Percentiles rank a stretch among this genome's conserved stretches.
Evolutionary conservation across 768 basidiomycete species (phyloP).

Genomic region (Albatrellus ellisii): DNA sequence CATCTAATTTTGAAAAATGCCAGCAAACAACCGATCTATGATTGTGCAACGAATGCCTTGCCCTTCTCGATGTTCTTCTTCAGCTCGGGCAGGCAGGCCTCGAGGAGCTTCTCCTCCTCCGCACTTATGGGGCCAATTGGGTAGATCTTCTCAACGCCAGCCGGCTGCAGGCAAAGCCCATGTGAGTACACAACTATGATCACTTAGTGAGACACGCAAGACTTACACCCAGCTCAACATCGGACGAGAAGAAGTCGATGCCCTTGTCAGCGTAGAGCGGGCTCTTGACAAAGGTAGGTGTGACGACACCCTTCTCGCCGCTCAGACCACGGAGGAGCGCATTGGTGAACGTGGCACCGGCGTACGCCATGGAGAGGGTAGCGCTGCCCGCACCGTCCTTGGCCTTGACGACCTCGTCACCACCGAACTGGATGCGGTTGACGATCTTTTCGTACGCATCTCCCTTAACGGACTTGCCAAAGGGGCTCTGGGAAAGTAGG

Average conservation of each 20-base stretch:
- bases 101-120: conserved; percentile 77
- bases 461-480: conserved; percentile 62
- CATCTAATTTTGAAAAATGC: conserved; percentile 4
- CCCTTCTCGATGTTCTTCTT: conserved; percentile 99
- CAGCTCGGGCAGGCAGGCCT: conserved; percentile 80
- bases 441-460: conserved; percentile 71
- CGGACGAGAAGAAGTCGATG: conserved; percentile 89
- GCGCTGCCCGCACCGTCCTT: conserved; percentile 80
- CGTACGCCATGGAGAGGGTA: conserved; percentile 69
- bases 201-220: conserved; percentile 3
- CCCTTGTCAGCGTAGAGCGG: conserved; percentile 76
- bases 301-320: conserved; percentile 58
- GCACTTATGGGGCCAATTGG: conserved; percentile 67
- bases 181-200: neutral
- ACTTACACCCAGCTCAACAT: conserved; percentile 85
- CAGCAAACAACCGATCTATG: conserved; percentile 6
- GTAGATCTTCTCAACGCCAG: conserved; percentile 91
- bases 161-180: conserved; percentile 28
- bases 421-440: conserved; percentile 92
- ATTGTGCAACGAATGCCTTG: conserved; percentile 47
- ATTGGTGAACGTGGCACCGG: conserved; percentile 60
- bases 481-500: conserved; percentile 69
- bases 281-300: conserved; percentile 84
- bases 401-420: conserved; percentile 97
- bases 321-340: conserved; percentile 45